Evolutionary conservation across 108 stramenopile genomes (phyloP).

Genomic region (Cyclotella kingstonii): DNA sequence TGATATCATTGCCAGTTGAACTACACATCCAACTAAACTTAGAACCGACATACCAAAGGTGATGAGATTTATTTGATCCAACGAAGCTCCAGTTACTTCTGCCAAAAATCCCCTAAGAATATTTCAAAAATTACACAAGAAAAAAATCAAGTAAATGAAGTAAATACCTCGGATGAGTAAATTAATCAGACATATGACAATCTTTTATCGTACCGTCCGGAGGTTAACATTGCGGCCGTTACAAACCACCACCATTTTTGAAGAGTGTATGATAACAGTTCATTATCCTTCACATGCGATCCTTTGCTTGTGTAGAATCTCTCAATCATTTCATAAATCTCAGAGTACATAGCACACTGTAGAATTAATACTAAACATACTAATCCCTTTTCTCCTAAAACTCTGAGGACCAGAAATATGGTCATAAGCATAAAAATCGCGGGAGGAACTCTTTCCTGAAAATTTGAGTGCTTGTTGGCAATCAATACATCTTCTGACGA

Average conservation of each 20-base stretch:
- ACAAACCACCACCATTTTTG: slow-evolving; percentile 76
- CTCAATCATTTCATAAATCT: slow-evolving; percentile 48
- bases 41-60: slow-evolving; percentile 45
- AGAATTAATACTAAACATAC: slow-evolving; percentile 47
- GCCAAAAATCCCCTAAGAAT: slow-evolving; percentile 23
- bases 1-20: slow-evolving; percentile 41
- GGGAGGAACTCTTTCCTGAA: slow-evolving; percentile 50
- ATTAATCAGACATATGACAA: not conserved
- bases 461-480: slow-evolving; percentile 41
- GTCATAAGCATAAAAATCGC: slow-evolving; percentile 57
- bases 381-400: slow-evolving; percentile 49
- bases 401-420: slow-evolving; percentile 27
- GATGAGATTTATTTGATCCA: slow-evolving; percentile 37
- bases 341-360: slow-evolving; percentile 58
- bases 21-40: slow-evolving; percentile 39
- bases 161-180: not conserved
- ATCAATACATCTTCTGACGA: slow-evolving; percentile 8
- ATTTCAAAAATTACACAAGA: not conserved
- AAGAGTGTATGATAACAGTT: slow-evolving; percentile 22
- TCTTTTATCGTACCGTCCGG: slow-evolving; percentile 15
- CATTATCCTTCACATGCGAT: not conserved
- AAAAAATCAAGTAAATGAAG: not conserved
- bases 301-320: slow-evolving; percentile 14
- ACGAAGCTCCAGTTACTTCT: slow-evolving; percentile 17
- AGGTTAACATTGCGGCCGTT: slow-evolving; percentile 43